Evolutionary conservation across 441 rosid genomes (phyloP).

Genomic region (Metrosideros polymorpha): DNA sequence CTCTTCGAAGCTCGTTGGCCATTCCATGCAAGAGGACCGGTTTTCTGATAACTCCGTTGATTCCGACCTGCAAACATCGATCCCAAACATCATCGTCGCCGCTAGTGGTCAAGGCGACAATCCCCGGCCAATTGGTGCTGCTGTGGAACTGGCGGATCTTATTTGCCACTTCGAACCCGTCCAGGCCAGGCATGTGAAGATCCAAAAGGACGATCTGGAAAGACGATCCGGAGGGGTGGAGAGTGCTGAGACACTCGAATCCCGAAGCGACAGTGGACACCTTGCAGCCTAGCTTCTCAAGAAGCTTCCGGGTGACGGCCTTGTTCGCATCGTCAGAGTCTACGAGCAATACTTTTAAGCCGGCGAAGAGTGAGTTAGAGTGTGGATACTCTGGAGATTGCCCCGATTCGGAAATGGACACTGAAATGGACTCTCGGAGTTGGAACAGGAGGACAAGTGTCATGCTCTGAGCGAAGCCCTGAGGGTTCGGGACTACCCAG

Average conservation of each 20-base stretch:
- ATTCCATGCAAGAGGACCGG: conserved; percentile 62
- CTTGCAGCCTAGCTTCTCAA: conserved; percentile 74
- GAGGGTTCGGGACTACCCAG: conserved; percentile 45
- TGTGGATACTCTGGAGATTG: conserved; percentile 45
- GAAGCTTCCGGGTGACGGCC: conserved; percentile 65
- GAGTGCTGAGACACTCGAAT: conserved; percentile 57
- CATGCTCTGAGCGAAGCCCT: conserved; percentile 56
- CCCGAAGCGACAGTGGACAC: conserved; percentile 68
- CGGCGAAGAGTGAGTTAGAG: conserved; percentile 51
- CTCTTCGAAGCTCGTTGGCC: conserved; percentile 61
- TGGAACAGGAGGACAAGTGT: conserved; percentile 59
- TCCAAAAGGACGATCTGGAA: conserved; percentile 68
- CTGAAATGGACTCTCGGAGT: conserved; percentile 28
- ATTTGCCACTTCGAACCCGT: conserved; percentile 75
- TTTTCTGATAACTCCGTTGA: conserved; percentile 76
- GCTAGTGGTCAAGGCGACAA: conserved; percentile 55
- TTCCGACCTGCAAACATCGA: conserved; percentile 57
- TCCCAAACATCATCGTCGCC: conserved; percentile 54
- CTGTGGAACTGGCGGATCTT: conserved; percentile 58
- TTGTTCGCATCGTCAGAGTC: conserved; percentile 68
- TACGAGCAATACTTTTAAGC: conserved; percentile 67
- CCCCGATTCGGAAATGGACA: conserved; percentile 28
- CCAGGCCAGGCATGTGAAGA: conserved; percentile 73
- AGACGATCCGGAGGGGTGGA: conserved; percentile 34
- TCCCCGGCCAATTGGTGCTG: conserved; percentile 53